These are phyloP conservation scores for Coelastrella sp. DNA, from an alignment of 139 green algal species.

Conservation along the genomic window DNA sequence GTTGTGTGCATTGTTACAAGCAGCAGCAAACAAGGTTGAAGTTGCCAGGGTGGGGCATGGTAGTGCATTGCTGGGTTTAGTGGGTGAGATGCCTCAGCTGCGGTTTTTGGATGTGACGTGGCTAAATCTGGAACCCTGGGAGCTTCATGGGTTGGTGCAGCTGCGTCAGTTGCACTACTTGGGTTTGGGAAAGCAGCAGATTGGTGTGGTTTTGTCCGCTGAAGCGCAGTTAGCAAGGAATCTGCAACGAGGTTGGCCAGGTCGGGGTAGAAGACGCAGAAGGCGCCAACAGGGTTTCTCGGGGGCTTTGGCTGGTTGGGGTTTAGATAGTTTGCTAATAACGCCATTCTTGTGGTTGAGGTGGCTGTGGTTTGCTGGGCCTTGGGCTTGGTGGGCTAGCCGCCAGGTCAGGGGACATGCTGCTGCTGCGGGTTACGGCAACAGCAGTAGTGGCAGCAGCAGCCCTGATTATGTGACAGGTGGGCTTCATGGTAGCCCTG, in stretches of 20 bases:
- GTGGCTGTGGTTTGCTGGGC: background rate
- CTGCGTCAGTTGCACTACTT: conserved; percentile 36
- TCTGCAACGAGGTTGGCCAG: background rate
- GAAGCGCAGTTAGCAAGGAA: background rate
- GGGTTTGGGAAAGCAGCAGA: conserved; percentile 38
- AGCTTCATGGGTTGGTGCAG: conserved; percentile 23
- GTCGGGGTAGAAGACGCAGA: background rate
- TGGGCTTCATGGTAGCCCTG: background rate
- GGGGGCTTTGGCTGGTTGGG: background rate
- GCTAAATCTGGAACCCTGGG: conserved; percentile 40
- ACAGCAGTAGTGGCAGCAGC: background rate
- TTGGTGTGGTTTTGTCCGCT: background rate
- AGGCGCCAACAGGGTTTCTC: background rate
- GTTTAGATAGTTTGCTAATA: background rate
- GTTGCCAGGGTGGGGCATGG: background rate
- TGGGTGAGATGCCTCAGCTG: conserved; percentile 26
- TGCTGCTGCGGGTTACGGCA: background rate
- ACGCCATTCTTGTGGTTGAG: background rate
- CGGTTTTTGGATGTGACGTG: conserved; percentile 39
- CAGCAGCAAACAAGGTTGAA: conserved; percentile 10
- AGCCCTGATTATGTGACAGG: background rate
- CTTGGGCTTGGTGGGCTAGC: background rate
- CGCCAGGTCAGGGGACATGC: too few species aligned
- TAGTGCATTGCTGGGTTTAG: conserved; percentile 21
- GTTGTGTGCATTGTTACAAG: conserved; percentile 12